Conservation (phyloP, 2,329 filamentous ascomycete genomes). For the Purpureocillium lavendulum region DNA sequence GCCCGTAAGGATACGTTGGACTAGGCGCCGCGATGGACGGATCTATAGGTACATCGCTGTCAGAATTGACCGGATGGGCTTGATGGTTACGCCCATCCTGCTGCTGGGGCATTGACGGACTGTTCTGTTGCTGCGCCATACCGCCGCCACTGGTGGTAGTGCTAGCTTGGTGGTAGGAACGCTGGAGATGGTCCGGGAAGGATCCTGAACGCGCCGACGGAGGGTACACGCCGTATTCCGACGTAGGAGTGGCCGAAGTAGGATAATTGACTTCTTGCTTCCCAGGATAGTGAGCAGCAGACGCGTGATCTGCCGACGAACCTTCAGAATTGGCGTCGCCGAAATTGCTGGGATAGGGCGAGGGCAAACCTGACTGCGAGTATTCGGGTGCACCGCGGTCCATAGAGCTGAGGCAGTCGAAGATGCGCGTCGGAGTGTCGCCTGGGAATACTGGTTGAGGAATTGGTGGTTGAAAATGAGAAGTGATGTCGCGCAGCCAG, state of each 20-base stretch:
- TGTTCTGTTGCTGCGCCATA: constrained; percentile 96
- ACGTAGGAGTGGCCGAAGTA: constrained; percentile 73
- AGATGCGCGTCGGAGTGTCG: constrained; percentile 2
- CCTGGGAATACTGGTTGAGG: constrained; percentile 4
- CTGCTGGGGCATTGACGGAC: constrained; percentile 87
- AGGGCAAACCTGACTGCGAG: constrained; percentile 81
- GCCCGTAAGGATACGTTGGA: constrained; percentile 76
- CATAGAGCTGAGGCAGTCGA: constrained; percentile 33
- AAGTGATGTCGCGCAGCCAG: background rate
- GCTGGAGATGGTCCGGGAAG: constrained; percentile 82
- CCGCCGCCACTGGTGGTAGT: constrained; percentile 68
- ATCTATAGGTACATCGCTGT: constrained; percentile 98
- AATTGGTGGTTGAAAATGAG: constrained; percentile 5
- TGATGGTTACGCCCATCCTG: constrained; percentile 74
- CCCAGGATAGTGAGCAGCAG: constrained; percentile 83
- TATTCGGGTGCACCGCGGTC: constrained; percentile 63
- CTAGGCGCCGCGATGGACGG: constrained; percentile 90
- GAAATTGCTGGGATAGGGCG: constrained; percentile 58
- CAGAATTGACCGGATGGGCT: constrained; percentile 77
- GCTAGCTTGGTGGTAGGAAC: constrained; percentile 72
- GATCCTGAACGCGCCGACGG: constrained; percentile 68
- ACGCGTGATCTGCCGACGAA: constrained; percentile 79
- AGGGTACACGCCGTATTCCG: constrained; percentile 79
- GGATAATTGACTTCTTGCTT: constrained; percentile 77
- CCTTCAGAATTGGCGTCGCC: constrained; percentile 75